Evolutionary conservation across 1,284 basidiomycete species (phyloP).

Genomic region (Rhodotorula sp.): DNA sequence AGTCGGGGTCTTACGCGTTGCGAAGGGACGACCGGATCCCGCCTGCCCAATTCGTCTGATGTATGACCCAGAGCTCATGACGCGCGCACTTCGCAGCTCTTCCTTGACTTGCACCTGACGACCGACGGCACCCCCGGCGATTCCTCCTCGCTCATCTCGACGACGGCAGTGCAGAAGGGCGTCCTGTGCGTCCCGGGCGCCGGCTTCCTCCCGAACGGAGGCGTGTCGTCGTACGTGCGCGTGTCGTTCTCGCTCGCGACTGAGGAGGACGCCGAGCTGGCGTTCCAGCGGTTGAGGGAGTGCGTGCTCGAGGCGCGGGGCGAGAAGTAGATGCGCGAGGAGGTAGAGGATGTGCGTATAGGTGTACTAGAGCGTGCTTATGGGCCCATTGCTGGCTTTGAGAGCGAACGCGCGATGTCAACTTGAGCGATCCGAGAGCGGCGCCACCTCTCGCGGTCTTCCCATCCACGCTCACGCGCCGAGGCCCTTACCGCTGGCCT

Average conservation of each 20-base stretch:
- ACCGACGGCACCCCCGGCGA: constrained; percentile 60
- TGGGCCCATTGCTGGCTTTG: rapidly evolving
- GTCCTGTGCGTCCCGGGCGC: constrained; percentile 77
- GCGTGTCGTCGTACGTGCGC: constrained; percentile 70
- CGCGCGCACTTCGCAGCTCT: constrained; percentile 20
- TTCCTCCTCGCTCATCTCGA: constrained; percentile 73
- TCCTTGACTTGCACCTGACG: constrained; percentile 43
- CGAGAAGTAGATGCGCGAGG: neutral
- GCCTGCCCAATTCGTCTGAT: constrained; percentile 8
- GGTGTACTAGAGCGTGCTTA: neutral
- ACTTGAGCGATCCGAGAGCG: too few species aligned
- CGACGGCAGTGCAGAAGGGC: constrained; percentile 74
- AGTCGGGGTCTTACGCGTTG: neutral
- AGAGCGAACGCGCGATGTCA: neutral
- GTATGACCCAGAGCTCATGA: neutral
- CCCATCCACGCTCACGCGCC: neutral
- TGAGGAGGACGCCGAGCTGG: constrained; percentile 71
- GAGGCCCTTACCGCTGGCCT: neutral
- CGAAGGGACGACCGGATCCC: too few species aligned
- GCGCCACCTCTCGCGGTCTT: neutral
- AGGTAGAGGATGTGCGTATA: neutral
- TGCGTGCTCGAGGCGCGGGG: constrained; percentile 36
- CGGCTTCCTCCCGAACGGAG: constrained; percentile 74
- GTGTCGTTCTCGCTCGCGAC: constrained; percentile 76
- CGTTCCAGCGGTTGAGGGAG: constrained; percentile 59